A percentile compares a stretch with the other conserved stretches of the same genome.
phyloP scores from a whole-genome alignment of 176 grass and related monocot species.

The Cenchrus purpureus region DNA sequence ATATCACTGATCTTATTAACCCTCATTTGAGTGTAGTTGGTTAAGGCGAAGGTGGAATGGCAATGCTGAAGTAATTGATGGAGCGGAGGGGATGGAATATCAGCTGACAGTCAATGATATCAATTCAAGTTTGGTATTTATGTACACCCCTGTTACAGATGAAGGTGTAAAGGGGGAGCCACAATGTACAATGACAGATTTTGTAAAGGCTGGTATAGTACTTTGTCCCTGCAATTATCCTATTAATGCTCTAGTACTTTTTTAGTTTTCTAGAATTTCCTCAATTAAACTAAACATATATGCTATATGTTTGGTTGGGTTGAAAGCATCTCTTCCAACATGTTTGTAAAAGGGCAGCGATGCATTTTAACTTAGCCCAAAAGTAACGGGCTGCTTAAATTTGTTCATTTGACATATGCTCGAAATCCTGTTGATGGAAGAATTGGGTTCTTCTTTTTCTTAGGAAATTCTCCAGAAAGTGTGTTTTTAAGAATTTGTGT shows the following conservation, averaged over 20 bases:
- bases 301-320: conserved; percentile 1
- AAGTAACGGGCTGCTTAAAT: not conserved
- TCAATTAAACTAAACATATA: conserved; percentile 23
- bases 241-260: not conserved
- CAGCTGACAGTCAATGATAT: conserved; percentile 77
- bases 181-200: conserved; percentile 79
- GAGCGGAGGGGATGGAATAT: conserved; percentile 86
- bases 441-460: not conserved
- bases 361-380: conserved; percentile 22
- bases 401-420: conserved; percentile 21
- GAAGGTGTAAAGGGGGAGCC: conserved; percentile 84
- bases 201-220: conserved; percentile 85
- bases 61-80: conserved; percentile 65
- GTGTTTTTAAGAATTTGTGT: conserved; percentile 8
- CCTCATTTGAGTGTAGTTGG: conserved; percentile 64
- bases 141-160: conserved; percentile 85
- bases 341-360: conserved; percentile 21
- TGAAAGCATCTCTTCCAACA: conserved; percentile 5
- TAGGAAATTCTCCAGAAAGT: conserved; percentile 15
- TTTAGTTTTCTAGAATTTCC: not conserved
- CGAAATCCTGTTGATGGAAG: not conserved
- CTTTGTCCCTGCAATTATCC: conserved; percentile 12
- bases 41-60: conserved; percentile 77
- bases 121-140: conserved; percentile 87
- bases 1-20: conserved; percentile 33